These are phyloP conservation scores for Ceratobasidium sp. DNA, from an alignment of 1,284 basidiomycete species.

Conservation along the genomic window DNA sequence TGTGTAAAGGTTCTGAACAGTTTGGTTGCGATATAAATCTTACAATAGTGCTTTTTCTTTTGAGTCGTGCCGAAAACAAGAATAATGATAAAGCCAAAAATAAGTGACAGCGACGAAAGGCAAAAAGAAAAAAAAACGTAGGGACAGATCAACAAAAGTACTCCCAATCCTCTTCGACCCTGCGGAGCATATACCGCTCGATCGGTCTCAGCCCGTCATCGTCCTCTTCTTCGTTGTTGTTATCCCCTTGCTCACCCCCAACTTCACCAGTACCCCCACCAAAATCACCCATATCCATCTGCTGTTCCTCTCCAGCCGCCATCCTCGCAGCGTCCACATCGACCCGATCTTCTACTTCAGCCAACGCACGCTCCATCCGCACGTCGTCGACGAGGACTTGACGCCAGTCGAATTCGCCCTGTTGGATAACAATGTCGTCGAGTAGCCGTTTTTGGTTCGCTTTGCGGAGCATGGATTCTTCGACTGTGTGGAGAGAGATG, in stretches of 20 bases:
- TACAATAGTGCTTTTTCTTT: slow-evolving; percentile 10
- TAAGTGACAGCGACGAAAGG: background rate
- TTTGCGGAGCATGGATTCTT: slow-evolving; percentile 96
- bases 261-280: slow-evolving; percentile 61
- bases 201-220: slow-evolving; percentile 65
- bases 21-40: background rate
- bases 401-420: slow-evolving; percentile 96
- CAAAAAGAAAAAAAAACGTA: background rate
- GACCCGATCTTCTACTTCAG: slow-evolving; percentile 89
- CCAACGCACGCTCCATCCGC: slow-evolving; percentile 77
- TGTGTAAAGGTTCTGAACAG: slow-evolving; percentile 15
- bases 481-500: slow-evolving; percentile 92
- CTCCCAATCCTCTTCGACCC: slow-evolving; percentile 81
- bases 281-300: slow-evolving; percentile 84
- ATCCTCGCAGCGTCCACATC: slow-evolving; percentile 84
- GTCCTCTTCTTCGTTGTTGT: slow-evolving; percentile 47
- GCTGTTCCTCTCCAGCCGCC: slow-evolving; percentile 85
- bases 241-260: slow-evolving; percentile 49
- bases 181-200: slow-evolving; percentile 89
- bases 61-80: slow-evolving; percentile 31
- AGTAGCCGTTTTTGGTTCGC: slow-evolving; percentile 96
- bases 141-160: slow-evolving; percentile 67
- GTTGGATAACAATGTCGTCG: slow-evolving; percentile 93
- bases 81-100: slow-evolving; percentile 45
- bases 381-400: slow-evolving; percentile 71